phyloP scores from a whole-genome alignment of 495 filamentous ascomycete species.

The Talaromyces liani region DNA sequence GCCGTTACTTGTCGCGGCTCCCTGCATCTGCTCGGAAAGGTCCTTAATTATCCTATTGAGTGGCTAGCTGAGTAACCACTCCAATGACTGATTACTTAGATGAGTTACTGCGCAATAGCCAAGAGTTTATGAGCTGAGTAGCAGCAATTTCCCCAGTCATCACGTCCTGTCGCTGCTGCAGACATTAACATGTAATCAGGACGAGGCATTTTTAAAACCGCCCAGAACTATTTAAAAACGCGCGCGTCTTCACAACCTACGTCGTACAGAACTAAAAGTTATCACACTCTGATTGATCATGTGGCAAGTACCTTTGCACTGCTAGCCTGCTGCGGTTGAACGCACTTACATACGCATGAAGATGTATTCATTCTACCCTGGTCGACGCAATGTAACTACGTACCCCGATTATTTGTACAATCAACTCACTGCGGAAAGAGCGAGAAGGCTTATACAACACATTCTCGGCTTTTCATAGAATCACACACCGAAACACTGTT shows the following conservation, averaged over 20 bases:
- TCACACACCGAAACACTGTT: not conserved
- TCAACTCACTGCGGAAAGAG: not conserved
- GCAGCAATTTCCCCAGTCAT: not conserved
- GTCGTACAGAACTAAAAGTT: not conserved
- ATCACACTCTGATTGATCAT: not conserved
- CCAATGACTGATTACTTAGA: not conserved
- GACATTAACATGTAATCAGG: not conserved
- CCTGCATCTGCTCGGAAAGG: not conserved
- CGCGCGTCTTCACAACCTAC: not conserved
- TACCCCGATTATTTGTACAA: not conserved
- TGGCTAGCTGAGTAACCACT: conserved; percentile 1
- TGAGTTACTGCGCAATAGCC: not conserved
- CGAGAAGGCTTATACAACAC: not conserved
- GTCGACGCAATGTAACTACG: not conserved
- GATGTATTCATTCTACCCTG: not conserved
- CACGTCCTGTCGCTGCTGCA: not conserved
- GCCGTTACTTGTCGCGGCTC: not conserved
- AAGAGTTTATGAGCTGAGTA: not conserved
- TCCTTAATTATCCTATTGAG: not conserved
- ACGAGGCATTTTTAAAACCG: not conserved
- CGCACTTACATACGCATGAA: not conserved
- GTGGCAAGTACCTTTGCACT: not conserved
- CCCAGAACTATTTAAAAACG: not conserved
- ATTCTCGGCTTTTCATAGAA: not conserved
- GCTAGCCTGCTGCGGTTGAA: not conserved